Percentiles rank a stretch among this genome's conserved stretches.
Evolutionary conservation across 352 stramenopile species (phyloP).

Genomic region (Pythium myriotylum): DNA sequence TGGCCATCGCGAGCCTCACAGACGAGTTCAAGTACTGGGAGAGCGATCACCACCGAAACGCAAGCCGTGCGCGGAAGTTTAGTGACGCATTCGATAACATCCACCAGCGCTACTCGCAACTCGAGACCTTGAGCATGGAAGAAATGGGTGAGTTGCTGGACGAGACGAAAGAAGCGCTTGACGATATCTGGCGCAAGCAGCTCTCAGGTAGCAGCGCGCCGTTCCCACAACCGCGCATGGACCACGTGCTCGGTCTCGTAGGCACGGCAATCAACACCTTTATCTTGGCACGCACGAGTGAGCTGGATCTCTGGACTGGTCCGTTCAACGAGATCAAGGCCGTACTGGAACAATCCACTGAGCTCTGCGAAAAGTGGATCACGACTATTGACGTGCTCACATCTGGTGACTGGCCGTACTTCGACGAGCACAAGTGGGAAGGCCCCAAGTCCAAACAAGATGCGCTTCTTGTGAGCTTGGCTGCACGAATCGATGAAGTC

Average conservation of each 20-base stretch:
- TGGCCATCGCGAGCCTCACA: slow-evolving; percentile 78
- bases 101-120: slow-evolving; percentile 68
- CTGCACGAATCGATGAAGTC: slow-evolving; percentile 78
- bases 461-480: slow-evolving; percentile 46
- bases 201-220: slow-evolving; percentile 42
- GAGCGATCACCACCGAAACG: slow-evolving; percentile 50
- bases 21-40: slow-evolving; percentile 92
- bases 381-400: slow-evolving; percentile 77
- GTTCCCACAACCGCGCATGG: slow-evolving; percentile 89
- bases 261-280: slow-evolving; percentile 73
- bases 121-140: slow-evolving; percentile 64
- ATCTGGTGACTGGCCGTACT: slow-evolving; percentile 71
- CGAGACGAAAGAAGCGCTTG: slow-evolving; percentile 79
- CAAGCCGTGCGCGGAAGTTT: slow-evolving; percentile 78
- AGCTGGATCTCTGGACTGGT: slow-evolving; percentile 70
- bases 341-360: slow-evolving; percentile 57
- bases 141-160: slow-evolving; percentile 90
- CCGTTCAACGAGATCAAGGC: slow-evolving; percentile 60
- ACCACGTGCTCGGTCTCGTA: slow-evolving; percentile 87
- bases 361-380: slow-evolving; percentile 87
- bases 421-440: slow-evolving; percentile 83
- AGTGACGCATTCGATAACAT: slow-evolving; percentile 79
- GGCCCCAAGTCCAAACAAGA: slow-evolving; percentile 46
- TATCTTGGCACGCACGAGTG: slow-evolving; percentile 51
- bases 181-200: slow-evolving; percentile 90